A percentile compares a stretch with the other conserved stretches of the same genome.
These are phyloP conservation scores for Digitaria exilis DNA, from an alignment of 202 grass and related monocot species.

Conservation along the genomic window DNA sequence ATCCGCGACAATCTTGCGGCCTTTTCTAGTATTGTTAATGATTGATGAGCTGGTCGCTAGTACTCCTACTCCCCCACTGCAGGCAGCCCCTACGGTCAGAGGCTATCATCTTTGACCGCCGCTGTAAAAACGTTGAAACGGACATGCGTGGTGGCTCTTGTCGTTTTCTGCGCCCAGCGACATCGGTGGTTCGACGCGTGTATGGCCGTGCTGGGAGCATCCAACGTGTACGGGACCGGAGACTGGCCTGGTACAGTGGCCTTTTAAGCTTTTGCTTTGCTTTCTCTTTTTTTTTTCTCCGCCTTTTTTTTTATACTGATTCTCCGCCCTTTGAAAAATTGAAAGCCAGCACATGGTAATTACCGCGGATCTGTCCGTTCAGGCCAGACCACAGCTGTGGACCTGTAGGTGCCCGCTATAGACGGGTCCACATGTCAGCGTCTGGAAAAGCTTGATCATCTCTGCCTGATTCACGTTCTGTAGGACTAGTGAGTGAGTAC, in stretches of 20 bases:
- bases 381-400: neutral
- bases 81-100: too few species aligned
- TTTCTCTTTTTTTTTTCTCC: neutral
- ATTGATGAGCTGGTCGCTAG: too few species aligned
- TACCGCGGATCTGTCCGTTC: neutral
- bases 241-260: too few species aligned
- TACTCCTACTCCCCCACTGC: too few species aligned
- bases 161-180: neutral
- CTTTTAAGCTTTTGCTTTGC: too few species aligned
- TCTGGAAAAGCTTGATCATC: neutral
- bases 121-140: slow-evolving; percentile 24
- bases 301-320: too few species aligned
- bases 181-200: neutral
- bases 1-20: too few species aligned
- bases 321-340: neutral
- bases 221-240: too few species aligned
- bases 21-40: too few species aligned
- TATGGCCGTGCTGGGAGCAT: neutral
- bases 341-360: neutral
- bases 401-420: neutral
- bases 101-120: neutral
- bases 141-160: neutral
- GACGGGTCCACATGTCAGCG: neutral
- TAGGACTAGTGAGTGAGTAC: neutral
- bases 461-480: neutral